phyloP scores from a whole-genome alignment of 2,329 filamentous ascomycete species.

The Plectosphaerella cucumerina region DNA sequence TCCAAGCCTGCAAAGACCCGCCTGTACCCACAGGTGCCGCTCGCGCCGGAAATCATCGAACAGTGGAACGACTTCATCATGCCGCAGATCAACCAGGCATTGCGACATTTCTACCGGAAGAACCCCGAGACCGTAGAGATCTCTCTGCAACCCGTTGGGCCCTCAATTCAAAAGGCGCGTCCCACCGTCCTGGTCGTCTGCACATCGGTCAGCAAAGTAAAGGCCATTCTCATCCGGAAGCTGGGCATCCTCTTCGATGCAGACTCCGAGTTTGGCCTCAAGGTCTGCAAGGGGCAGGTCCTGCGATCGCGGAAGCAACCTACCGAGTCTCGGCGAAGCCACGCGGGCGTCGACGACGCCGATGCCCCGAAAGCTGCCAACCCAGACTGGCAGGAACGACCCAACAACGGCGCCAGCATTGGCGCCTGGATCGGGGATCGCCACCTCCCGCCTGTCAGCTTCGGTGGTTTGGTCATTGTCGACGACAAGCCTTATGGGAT shows the following conservation, averaged over 20 bases:
- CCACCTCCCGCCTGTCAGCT: conserved; percentile 85
- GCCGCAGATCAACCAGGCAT: conserved; percentile 67
- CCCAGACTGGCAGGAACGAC: conserved; percentile 71
- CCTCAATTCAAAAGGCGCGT: conserved; percentile 58
- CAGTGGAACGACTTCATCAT: conserved; percentile 70
- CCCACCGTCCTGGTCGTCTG: conserved; percentile 77
- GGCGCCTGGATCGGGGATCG: conserved; percentile 82
- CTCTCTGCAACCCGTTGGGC: conserved; percentile 70
- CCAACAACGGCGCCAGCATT: conserved; percentile 85
- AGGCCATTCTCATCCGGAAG: conserved; percentile 65
- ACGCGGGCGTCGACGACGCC: conserved; percentile 31
- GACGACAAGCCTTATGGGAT: conserved; percentile 85
- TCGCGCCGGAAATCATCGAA: conserved; percentile 59
- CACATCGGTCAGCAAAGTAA: conserved; percentile 69
- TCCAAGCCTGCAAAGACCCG: conserved; percentile 38
- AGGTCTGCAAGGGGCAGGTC: conserved; percentile 68
- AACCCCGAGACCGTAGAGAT: conserved; percentile 75
- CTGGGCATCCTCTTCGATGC: conserved; percentile 63
- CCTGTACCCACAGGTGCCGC: conserved; percentile 55
- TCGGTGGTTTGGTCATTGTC: conserved; percentile 81
- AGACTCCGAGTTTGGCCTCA: conserved; percentile 58
- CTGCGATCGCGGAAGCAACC: conserved; percentile 51
- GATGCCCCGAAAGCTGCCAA: conserved; percentile 51
- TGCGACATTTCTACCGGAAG: conserved; percentile 68
- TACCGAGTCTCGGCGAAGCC: conserved; percentile 22